These are phyloP conservation scores for Pichia inconspicua DNA, from an alignment of 1,139 yeast species.

Conservation along the genomic window DNA sequence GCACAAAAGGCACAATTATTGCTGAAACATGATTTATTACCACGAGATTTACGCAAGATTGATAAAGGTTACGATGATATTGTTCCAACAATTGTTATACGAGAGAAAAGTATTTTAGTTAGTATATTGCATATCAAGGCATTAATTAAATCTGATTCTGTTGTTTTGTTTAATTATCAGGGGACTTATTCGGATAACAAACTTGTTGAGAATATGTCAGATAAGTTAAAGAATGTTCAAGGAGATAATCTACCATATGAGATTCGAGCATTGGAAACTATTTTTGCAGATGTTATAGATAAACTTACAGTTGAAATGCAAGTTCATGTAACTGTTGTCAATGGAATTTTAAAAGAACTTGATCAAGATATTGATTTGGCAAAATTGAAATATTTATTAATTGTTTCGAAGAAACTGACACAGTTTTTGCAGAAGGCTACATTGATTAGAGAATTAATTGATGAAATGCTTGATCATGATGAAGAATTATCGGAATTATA, in stretches of 20 bases:
- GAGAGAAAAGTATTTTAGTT: slow-evolving; percentile 70
- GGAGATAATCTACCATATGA: slow-evolving; percentile 48
- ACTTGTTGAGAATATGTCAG: slow-evolving; percentile 80
- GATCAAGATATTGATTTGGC: slow-evolving; percentile 83
- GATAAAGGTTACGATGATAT: slow-evolving; percentile 86
- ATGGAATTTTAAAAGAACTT: slow-evolving; percentile 69
- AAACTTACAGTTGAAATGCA: slow-evolving; percentile 81
- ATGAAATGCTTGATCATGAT: slow-evolving; percentile 81
- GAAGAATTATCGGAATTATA: slow-evolving; percentile 68
- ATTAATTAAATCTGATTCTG: slow-evolving; percentile 68
- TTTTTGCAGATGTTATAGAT: slow-evolving; percentile 75
- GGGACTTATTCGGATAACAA: slow-evolving; percentile 55
- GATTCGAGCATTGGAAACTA: slow-evolving; percentile 82
- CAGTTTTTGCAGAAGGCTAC: slow-evolving; percentile 80
- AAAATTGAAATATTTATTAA: slow-evolving; percentile 68
- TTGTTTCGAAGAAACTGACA: slow-evolving; percentile 72
- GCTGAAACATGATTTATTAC: slow-evolving; percentile 65
- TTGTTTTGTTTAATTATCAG: slow-evolving; percentile 70
- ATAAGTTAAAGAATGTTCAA: slow-evolving; percentile 45
- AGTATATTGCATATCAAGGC: slow-evolving; percentile 84
- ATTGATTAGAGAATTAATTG: slow-evolving; percentile 75
- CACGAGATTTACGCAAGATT: slow-evolving; percentile 77
- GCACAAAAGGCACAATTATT: slow-evolving; percentile 72
- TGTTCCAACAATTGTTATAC: slow-evolving; percentile 77
- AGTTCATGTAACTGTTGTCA: slow-evolving; percentile 63